Evolutionary conservation across 2,329 filamentous ascomycete species (phyloP), one percentile per base, ranked within the genome.

Genomic region (Fusarium marasasianum): DNA sequence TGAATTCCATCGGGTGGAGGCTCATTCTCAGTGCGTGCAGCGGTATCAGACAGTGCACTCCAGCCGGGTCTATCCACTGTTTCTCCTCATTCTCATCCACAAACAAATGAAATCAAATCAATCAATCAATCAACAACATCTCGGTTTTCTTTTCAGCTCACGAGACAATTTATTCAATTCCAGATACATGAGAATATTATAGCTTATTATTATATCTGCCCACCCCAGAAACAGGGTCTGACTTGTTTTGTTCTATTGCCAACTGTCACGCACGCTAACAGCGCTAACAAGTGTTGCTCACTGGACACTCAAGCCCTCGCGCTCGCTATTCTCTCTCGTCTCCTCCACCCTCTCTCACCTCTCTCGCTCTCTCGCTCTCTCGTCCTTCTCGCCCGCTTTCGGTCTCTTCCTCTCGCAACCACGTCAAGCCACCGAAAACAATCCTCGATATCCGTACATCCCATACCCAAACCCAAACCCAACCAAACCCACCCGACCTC

Each of bases 401-500:
- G 56, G 71, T 73, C 67, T 73, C 67, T 74, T 56, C 71, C 63
- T 72, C 58, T 74, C 59, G 38, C 71, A 69, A 69, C 59, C 69
- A 72, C 72, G 26, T 69, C 72, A 74, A 74, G 67, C 72, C 67
- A 74, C 71, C 72, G 55, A 74, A 74, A 69, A 72, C 71, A 73
- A 72, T 47, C 59, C 54, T 72, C 57, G 44, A 68, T 65, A 63
- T 45, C 44, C 37, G 41, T 43, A 37, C 45, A 33, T 47, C 47
- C 55, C 33, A 35, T 9, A 17, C 33, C 33, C 33, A 35, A 35
- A 15, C 33, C 14, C 54, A 44, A 9, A 5, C 9, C 17, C 40
- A 35, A 58, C 15, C 24, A 15, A 58, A 33, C 22, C 33, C 53
- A 44, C 57, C 22, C 33, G 47, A 44, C 57, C 38, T 37, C 64